Evolutionary conservation across 139 green algal genomes (phyloP).

Genomic region (Choricystis sp.): DNA sequence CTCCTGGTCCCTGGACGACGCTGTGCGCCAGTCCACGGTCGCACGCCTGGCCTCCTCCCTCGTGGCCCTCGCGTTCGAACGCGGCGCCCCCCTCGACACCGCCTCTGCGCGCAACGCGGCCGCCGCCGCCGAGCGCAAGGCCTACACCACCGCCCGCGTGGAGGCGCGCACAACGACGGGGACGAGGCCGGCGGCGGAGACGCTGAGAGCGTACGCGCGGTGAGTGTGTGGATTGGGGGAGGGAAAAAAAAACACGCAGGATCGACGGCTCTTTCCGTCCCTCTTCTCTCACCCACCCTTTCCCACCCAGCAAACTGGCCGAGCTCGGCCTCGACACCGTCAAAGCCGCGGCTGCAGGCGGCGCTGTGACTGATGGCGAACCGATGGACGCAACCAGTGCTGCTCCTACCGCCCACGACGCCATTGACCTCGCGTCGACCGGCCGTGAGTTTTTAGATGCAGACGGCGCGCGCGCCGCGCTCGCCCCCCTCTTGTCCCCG

Average conservation of each 20-base stretch:
- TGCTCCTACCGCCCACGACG: not conserved
- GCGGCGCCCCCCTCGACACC: slow-evolving; percentile 18
- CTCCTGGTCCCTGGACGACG: slow-evolving; percentile 36
- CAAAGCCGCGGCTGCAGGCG: not conserved
- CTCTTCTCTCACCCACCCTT: not conserved
- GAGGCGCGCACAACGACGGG: slow-evolving; percentile 62
- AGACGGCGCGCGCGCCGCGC: slow-evolving; percentile 39
- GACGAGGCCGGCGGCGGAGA: slow-evolving; percentile 28
- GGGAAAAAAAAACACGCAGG: no score
- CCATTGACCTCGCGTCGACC: slow-evolving; percentile 64
- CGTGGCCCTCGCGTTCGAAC: slow-evolving; percentile 37
- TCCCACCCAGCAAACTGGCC: slow-evolving; percentile 60
- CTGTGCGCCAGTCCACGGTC: slow-evolving; percentile 40
- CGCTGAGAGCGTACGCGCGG: slow-evolving; percentile 27
- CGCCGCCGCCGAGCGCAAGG: slow-evolving; percentile 45
- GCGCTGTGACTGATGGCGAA: not conserved
- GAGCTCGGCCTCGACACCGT: slow-evolving; percentile 46
- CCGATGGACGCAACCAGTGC: not conserved
- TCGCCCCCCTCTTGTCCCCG: slow-evolving; percentile 47
- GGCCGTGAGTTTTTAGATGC: slow-evolving; percentile 67
- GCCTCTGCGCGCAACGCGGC: slow-evolving; percentile 25
- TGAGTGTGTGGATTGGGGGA: no score
- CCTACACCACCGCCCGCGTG: slow-evolving; percentile 63
- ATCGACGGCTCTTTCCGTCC: no score
- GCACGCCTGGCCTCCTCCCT: slow-evolving; percentile 37